These are phyloP conservation scores for Serendipita vermifera DNA, from an alignment of 768 basidiomycete species.

Conservation along the genomic window DNA sequence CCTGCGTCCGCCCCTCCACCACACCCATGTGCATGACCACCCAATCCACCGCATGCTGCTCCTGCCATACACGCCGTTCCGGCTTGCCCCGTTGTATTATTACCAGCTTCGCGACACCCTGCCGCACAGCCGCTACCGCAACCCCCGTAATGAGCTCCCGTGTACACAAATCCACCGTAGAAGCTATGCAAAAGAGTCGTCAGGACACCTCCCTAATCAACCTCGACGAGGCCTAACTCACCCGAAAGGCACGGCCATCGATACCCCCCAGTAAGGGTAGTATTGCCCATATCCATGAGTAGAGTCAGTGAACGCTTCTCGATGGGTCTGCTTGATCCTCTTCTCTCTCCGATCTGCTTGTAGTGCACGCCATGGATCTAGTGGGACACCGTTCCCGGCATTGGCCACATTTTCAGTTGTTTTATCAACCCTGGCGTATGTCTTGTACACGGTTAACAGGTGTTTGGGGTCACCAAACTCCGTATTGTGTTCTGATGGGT, in stretches of 20 bases:
- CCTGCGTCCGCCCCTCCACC: no score
- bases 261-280: constrained; percentile 1
- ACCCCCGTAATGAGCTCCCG: no score
- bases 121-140: no score
- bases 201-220: not conserved
- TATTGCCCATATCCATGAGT: not conserved
- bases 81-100: no score
- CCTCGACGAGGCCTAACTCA: no score
- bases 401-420: not conserved
- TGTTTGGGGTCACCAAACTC: not conserved
- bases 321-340: not conserved
- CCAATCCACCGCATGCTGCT: no score
- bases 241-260: not conserved
- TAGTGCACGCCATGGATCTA: not conserved
- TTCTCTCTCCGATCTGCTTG: not conserved
- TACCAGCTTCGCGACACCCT: no score
- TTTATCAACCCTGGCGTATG: not conserved
- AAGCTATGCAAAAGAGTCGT: not conserved
- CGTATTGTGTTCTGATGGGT: constrained; percentile 11
- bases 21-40: no score
- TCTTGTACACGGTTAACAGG: not conserved
- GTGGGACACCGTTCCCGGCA: not conserved
- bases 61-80: no score
- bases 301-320: not conserved
- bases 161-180: not conserved